phyloP scores from a whole-genome alignment of 495 filamentous ascomycete genomes.

The Thermothielavioides terrestris region DNA sequence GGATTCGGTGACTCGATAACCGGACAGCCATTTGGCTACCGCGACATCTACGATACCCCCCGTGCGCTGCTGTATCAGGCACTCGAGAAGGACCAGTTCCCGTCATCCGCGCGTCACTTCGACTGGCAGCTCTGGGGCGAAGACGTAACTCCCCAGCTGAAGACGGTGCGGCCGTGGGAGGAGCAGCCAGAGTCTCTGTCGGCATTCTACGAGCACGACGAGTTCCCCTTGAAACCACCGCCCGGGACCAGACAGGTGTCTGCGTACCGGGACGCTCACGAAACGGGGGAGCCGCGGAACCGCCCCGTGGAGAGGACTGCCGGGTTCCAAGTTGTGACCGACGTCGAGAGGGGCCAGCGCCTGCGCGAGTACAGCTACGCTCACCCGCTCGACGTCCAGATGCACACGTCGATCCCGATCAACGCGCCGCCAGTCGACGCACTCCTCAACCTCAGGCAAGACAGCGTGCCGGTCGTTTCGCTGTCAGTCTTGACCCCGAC shows the following conservation, averaged over 20 bases:
- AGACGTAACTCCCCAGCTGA: neutral
- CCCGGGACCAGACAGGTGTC: neutral
- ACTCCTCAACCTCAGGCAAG: conserved; percentile 21
- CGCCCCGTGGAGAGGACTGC: too few species aligned
- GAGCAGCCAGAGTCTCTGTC: neutral
- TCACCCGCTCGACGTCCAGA: conserved; percentile 16
- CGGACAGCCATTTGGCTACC: conserved; percentile 16
- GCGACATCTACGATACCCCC: conserved; percentile 15
- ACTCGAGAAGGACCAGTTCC: neutral
- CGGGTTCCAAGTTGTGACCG: neutral
- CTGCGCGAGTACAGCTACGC: conserved; percentile 17
- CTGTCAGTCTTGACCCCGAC: conserved; percentile 33
- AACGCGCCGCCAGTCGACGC: conserved; percentile 29
- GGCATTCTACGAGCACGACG: neutral
- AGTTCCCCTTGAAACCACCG: neutral
- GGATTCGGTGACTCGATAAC: neutral
- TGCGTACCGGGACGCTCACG: neutral
- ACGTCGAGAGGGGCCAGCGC: neutral
- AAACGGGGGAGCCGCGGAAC: neutral
- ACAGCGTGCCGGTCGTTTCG: conserved; percentile 26
- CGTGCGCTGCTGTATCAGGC: neutral
- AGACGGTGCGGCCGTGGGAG: conserved; percentile 9
- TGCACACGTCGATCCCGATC: conserved; percentile 18
- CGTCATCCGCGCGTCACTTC: neutral
- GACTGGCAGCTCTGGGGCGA: conserved; percentile 16